A percentile compares a stretch with the other conserved stretches of the same genome.
phyloP scores from a whole-genome alignment of 345 rosid genomes.

The Salix purpurea region DNA sequence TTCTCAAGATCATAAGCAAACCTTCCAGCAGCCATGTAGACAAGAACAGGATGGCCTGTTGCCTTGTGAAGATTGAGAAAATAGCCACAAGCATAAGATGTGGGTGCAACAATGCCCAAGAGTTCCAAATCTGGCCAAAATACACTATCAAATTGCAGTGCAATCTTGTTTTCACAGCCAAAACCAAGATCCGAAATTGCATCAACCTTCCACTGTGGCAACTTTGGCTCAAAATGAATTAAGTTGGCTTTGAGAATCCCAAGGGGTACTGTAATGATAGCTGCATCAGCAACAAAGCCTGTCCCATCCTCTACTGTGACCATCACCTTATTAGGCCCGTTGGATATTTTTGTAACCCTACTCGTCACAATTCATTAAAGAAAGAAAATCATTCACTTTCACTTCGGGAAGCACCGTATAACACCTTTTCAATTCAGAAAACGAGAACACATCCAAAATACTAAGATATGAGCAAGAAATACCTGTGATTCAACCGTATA shows the following conservation, averaged over 20 bases:
- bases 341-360: conserved; percentile 59
- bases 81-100: conserved; percentile 76
- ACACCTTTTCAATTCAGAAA: background rate
- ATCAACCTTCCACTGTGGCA: conserved; percentile 76
- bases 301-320: conserved; percentile 57
- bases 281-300: conserved; percentile 70
- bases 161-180: conserved; percentile 82
- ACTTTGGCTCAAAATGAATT: conserved; percentile 72
- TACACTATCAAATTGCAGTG: conserved; percentile 52
- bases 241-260: conserved; percentile 79
- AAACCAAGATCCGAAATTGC: conserved; percentile 77
- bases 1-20: conserved; percentile 68
- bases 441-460: background rate
- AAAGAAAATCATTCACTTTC: conserved; percentile 1
- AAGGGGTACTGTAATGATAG: conserved; percentile 64
- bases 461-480: conserved; percentile 4
- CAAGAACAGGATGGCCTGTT: conserved; percentile 77
- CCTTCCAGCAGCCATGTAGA: conserved; percentile 85
- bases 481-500: conserved; percentile 66
- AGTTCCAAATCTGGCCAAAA: conserved; percentile 89
- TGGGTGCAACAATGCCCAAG: conserved; percentile 65
- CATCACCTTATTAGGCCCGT: conserved; percentile 48
- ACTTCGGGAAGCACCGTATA: background rate
- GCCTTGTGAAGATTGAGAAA: conserved; percentile 86
- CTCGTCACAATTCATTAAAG: conserved; percentile 4